Evolutionary conservation across 2,329 filamentous ascomycete genomes (phyloP), one percentile per base, ranked within the genome.

Genomic region (Clonostachys rhizophaga): DNA sequence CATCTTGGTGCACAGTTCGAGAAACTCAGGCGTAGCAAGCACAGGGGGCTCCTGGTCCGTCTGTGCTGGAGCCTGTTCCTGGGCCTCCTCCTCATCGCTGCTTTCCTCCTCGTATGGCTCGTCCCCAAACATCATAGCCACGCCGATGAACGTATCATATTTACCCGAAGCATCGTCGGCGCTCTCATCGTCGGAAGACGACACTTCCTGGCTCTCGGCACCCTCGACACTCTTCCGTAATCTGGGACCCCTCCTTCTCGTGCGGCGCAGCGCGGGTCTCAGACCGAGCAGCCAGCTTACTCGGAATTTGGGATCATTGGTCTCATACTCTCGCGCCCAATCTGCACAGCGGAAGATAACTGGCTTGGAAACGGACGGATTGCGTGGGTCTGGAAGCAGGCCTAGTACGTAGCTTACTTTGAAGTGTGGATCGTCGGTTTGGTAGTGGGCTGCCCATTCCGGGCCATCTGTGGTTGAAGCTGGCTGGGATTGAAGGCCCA

Each of bases 1-100:
- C 55, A 62, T 52, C 30, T 55, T 33, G 17, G 49, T 47, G 43
- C 57, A 60, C 24, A 62, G 50, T 10, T 57, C 52, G 8, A 61
- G 50, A 45, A 62, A 62, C 16, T 49, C 56, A 16, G 58, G 45
- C 20, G 59, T 58, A 18, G 53, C 56, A 34, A 60, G 43, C 7
- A 61, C 50, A 16, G 52, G 54, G 45, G 30, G 40, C 9, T 49
- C 40, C 9, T 45, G 30, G 17, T 37, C 16, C 18, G 17, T 34
- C 14, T 45, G 16, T 14, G 41, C 34, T 43, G 43, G 18, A n/a
- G 33, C 40, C n/a, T 41, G 30, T 9, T 33, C 36, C 10, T 45
- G 14, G n/a, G 42, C 18, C 34, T 33, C 33, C 20, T 47, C 37
- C 14, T 33, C 42, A 13, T 33, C 20, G 13, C 35, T 30, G 33